These are phyloP conservation scores for Achlya hypogyna DNA, from an alignment of 352 stramenopile genomes.

Conservation along the genomic window DNA sequence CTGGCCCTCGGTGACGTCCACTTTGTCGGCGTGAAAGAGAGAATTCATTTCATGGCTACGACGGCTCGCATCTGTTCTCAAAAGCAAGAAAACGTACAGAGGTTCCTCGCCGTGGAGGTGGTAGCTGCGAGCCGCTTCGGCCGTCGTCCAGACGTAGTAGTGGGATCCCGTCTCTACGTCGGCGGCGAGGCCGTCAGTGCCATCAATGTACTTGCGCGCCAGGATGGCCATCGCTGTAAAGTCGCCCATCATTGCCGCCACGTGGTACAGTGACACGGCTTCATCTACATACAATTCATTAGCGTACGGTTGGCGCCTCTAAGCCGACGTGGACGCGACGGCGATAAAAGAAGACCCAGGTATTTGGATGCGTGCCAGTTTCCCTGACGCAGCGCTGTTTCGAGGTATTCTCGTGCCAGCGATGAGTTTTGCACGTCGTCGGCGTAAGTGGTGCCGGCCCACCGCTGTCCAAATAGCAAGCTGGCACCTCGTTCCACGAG, in stretches of 20 bases:
- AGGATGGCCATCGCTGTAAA: constrained; percentile 27
- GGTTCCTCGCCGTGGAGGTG: constrained; percentile 68
- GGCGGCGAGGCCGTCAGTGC: neutral
- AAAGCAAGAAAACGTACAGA: constrained; percentile 21
- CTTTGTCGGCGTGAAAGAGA: constrained; percentile 49
- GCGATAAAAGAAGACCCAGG: constrained; percentile 19
- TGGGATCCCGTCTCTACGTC: constrained; percentile 35
- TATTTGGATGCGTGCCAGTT: constrained; percentile 24
- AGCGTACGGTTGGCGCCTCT: neutral
- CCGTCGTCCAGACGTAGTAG: constrained; percentile 52
- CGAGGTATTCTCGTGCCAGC: neutral
- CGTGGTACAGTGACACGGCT: constrained; percentile 13
- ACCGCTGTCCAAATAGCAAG: too few relatives aligned
- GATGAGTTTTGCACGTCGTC: constrained; percentile 20
- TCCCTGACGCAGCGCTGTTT: neutral
- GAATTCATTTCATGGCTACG: constrained; percentile 53
- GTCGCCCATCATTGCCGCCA: constrained; percentile 12
- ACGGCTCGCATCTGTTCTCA: neutral
- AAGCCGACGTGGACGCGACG: neutral
- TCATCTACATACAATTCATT: neutral
- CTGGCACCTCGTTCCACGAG: too few relatives aligned
- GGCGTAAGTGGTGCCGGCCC: too few relatives aligned
- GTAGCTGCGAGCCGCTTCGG: constrained; percentile 36
- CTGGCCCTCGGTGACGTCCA: constrained; percentile 40
- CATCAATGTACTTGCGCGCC: constrained; percentile 33